A percentile compares a stretch with the other conserved stretches of the same genome.
Evolutionary conservation across 2,329 filamentous ascomycete species (phyloP).

Genomic region (Trichoderma endophyticum): DNA sequence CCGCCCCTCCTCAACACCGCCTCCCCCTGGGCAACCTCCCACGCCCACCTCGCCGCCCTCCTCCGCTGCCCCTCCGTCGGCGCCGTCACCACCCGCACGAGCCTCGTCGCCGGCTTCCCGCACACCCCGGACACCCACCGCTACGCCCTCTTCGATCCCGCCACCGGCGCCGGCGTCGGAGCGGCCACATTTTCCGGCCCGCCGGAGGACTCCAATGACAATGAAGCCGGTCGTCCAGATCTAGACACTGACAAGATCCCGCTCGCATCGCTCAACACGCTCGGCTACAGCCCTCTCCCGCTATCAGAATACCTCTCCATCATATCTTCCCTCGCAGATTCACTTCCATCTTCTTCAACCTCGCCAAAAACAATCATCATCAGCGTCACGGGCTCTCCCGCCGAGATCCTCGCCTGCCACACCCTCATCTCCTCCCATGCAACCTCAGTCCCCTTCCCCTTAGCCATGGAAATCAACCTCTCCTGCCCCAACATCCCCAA

Average conservation of each 20-base stretch:
- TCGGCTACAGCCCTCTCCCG: constrained; percentile 68
- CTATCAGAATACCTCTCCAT: constrained; percentile 57
- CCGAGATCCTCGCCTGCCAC: constrained; percentile 58
- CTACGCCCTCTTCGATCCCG: constrained; percentile 61
- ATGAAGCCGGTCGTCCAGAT: neutral
- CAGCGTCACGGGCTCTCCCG: constrained; percentile 64
- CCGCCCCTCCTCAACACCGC: constrained; percentile 73
- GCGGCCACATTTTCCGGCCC: constrained; percentile 2
- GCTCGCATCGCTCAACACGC: constrained; percentile 60
- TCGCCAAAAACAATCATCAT: constrained; percentile 58
- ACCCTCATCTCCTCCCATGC: constrained; percentile 41
- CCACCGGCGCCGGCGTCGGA: constrained; percentile 6
- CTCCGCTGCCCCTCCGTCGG: constrained; percentile 63
- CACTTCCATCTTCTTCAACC: neutral
- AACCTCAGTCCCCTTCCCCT: constrained; percentile 40
- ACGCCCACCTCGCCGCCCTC: constrained; percentile 58
- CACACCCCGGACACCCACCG: constrained; percentile 60
- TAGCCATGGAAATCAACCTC: constrained; percentile 74
- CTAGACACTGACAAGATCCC: constrained; percentile 9
- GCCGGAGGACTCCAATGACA: neutral
- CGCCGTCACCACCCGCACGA: constrained; percentile 72
- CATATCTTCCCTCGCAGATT: constrained; percentile 33
- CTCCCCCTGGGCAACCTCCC: constrained; percentile 70
- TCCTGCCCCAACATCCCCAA: constrained; percentile 72
- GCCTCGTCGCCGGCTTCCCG: constrained; percentile 60